Evolutionary conservation across 805 yeast species (phyloP), one percentile per base, ranked within the genome.

Genomic region (Teunomyces stri): DNA sequence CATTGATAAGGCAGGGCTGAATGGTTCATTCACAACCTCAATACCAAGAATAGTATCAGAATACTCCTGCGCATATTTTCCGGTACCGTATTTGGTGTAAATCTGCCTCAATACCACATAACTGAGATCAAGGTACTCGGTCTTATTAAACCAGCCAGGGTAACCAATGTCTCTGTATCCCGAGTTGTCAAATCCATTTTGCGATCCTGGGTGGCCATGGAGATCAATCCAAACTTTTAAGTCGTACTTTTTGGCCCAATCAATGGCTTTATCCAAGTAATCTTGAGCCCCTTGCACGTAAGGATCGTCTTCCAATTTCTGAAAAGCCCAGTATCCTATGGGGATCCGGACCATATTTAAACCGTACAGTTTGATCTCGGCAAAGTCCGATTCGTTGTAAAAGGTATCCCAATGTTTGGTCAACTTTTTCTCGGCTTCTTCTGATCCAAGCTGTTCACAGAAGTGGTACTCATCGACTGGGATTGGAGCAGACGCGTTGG

Each of bases 201-300:
- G 95, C 1, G 91, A 84, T 0, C 92, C 94, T 5, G 95, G 94
- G 9, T 78, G 84, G 11, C 94, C 90, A 57, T 88, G 96, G 45
- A 88, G 65, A 59, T 88, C 95, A 44, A 88, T 67, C 84, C 87
- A 82, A 3, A 83, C 85, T 49, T 85, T 78, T 51, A 88, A 66
- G 12, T 75, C 83, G 54, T 82, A 64, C 35, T 70, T 69, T 18
- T 78, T 64, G 15, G 86, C 81, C 95, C 95, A 88, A 41, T 69
- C 78, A 33, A 88, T 66, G 0, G 89, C 87, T 48, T 77, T 65
- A 40, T 84, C 80, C 49, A 88, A 65, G 58, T 85, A 87, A 6
- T 70, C 66, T 44, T 81, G 82, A 50, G 86, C 88, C 9, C 88
- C 89, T 45, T 71, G 74, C 9, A 82, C 83, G 55, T 82, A 85